Conservation (phyloP, 768 basidiomycete genomes). For the Xerocomus potaroensis region DNA sequence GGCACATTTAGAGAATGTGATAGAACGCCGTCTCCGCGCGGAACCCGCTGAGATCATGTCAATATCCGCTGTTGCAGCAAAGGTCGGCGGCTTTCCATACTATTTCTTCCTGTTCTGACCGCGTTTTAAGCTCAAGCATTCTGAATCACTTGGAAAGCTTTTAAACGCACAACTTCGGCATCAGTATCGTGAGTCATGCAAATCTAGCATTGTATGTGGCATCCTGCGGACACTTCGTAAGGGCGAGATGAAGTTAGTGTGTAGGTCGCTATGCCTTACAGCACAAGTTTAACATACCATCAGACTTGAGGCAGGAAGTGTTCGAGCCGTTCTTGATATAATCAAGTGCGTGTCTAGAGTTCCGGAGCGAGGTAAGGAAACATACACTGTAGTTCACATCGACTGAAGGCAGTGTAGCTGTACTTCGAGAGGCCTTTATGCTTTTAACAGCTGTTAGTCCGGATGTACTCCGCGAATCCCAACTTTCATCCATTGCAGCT, state of each 20-base stretch:
- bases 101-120: slow-evolving; percentile 3
- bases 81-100: slow-evolving; percentile 17
- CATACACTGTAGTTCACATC: neutral
- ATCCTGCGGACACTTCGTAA: slow-evolving; percentile 24
- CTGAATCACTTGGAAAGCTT: slow-evolving; percentile 17
- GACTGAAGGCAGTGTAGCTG: slow-evolving; percentile 26
- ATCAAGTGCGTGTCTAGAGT: slow-evolving; percentile 21
- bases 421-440: slow-evolving; percentile 33
- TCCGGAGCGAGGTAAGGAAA: slow-evolving; percentile 25
- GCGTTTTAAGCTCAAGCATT: slow-evolving; percentile 19
- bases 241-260: slow-evolving; percentile 22
- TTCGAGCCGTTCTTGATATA: slow-evolving; percentile 22
- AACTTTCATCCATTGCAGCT: slow-evolving; percentile 30
- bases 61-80: slow-evolving; percentile 13
- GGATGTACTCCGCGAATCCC: slow-evolving; percentile 17
- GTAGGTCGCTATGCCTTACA: neutral
- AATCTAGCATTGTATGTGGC: neutral
- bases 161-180: slow-evolving; percentile 20
- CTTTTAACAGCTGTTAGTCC: slow-evolving; percentile 25
- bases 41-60: slow-evolving; percentile 9
- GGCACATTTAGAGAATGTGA: slow-evolving; percentile 32
- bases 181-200: slow-evolving; percentile 10
- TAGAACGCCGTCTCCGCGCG: slow-evolving; percentile 10
- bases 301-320: slow-evolving; percentile 21
- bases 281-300: neutral